phyloP scores from a whole-genome alignment of 495 filamentous ascomycete species.

The Amphirosellinia nigrospora region DNA sequence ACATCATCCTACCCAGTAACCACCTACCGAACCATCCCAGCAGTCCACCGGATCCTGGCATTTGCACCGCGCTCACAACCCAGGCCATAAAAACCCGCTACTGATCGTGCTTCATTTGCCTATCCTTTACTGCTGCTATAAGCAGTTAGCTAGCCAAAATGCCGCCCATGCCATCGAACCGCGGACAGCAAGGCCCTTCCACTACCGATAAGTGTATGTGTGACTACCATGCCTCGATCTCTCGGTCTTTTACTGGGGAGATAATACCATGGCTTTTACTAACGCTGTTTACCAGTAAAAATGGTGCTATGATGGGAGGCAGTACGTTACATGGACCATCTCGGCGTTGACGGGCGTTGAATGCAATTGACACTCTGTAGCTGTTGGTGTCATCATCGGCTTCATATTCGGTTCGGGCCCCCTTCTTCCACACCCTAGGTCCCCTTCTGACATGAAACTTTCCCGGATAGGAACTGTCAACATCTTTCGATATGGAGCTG shows the following conservation, averaged over 20 bases:
- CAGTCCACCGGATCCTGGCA: not conserved
- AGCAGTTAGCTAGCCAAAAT: constrained; percentile 39
- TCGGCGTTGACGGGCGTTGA: not conserved
- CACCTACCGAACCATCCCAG: constrained; percentile 3
- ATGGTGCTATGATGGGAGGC: constrained; percentile 97
- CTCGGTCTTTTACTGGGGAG: not conserved
- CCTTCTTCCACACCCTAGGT: not conserved
- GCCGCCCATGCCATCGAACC: constrained; percentile 53
- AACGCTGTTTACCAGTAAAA: constrained; percentile 68
- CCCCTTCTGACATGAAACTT: constrained; percentile 32
- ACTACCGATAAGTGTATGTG: constrained; percentile 89
- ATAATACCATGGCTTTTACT: not conserved
- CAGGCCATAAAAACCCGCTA: not conserved
- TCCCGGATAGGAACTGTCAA: constrained; percentile 75
- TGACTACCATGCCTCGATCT: not conserved
- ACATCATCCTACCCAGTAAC: not conserved
- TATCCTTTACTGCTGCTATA: not conserved
- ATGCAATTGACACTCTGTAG: constrained; percentile 51
- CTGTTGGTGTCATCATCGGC: constrained; percentile 93
- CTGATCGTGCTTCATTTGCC: not conserved
- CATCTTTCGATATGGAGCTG: constrained; percentile 91
- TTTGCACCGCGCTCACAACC: not conserved
- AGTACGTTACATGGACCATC: constrained; percentile 64
- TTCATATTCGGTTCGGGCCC: constrained; percentile 84
- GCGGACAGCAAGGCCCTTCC: constrained; percentile 68